Conservation (phyloP, 2,329 filamentous ascomycete species). For the Aotearoamyces nothofagi region DNA sequence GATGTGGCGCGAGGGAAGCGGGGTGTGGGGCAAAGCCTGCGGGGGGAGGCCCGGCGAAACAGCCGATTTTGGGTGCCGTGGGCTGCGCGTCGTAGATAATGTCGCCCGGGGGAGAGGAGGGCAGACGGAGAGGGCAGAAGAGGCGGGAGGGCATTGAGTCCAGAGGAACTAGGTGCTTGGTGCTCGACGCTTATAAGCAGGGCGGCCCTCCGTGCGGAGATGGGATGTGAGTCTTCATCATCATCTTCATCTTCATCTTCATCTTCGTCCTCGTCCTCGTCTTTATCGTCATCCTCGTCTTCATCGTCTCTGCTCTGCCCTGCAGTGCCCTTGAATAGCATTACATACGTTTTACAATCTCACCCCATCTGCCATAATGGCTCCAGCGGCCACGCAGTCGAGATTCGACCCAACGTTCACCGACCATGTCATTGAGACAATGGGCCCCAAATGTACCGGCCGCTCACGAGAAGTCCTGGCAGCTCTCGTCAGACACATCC, state of each 20-base stretch:
- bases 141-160: too few species aligned
- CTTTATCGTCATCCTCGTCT: not conserved
- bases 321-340: not conserved
- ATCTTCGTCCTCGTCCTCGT: not conserved
- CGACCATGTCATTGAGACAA: conserved; percentile 54
- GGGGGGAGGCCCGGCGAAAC: too few species aligned
- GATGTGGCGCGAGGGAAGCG: too few species aligned
- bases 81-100: too few species aligned
- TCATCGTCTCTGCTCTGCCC: not conserved
- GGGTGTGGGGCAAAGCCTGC: too few species aligned
- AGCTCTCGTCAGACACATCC: conserved; percentile 53
- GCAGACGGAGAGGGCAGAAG: too few species aligned
- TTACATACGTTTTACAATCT: not conserved
- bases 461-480: conserved; percentile 48
- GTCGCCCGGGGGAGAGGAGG: too few species aligned
- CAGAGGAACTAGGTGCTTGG: too few species aligned
- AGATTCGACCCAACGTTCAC: conserved; percentile 67
- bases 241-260: not conserved
- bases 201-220: too few species aligned
- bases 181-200: too few species aligned
- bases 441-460: conserved; percentile 52
- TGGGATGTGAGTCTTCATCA: too few species aligned
- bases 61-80: too few species aligned
- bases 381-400: not conserved
- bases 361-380: not conserved